Evolutionary conservation across 805 yeast species (phyloP).

Genomic region (Pichia manshurica): DNA sequence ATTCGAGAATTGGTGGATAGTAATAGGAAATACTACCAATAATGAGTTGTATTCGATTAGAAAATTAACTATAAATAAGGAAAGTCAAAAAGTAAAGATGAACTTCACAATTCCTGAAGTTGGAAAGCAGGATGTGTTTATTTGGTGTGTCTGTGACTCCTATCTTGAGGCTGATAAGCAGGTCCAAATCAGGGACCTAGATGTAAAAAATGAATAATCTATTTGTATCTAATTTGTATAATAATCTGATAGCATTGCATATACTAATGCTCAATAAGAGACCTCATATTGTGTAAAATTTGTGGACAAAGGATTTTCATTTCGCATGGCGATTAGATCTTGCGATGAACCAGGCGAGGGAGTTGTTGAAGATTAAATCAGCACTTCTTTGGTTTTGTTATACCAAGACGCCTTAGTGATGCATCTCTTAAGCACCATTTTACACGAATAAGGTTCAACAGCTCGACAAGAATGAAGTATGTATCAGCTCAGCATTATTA

Average conservation of each 20-base stretch:
- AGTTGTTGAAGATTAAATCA: too few relatives aligned
- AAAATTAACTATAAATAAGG: constrained; percentile 50
- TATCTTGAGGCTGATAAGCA: constrained; percentile 93
- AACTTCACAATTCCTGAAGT: constrained; percentile 51
- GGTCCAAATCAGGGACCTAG: constrained; percentile 31
- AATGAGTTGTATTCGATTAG: constrained; percentile 69
- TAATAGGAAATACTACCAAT: constrained; percentile 60
- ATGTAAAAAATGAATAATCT: background rate
- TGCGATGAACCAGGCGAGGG: too few relatives aligned
- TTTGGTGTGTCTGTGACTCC: constrained; percentile 89
- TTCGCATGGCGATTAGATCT: too few relatives aligned
- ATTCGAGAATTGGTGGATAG: constrained; percentile 80
- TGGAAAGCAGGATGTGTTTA: constrained; percentile 57
- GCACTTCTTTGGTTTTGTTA: too few relatives aligned
- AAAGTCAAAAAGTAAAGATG: constrained; percentile 46
- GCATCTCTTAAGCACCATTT: too few relatives aligned
- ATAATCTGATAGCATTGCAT: background rate
- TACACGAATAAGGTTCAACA: too few relatives aligned
- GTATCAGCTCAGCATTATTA: too few relatives aligned
- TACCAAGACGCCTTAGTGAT: too few relatives aligned
- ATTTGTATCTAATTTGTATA: background rate
- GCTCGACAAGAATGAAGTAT: too few relatives aligned
- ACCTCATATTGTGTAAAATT: too few relatives aligned
- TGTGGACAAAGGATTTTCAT: too few relatives aligned
- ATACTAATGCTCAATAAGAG: too few relatives aligned